These are phyloP conservation scores for Pseudopithomyces maydicus DNA, from an alignment of 2,329 filamentous ascomycete genomes.

Conservation along the genomic window DNA sequence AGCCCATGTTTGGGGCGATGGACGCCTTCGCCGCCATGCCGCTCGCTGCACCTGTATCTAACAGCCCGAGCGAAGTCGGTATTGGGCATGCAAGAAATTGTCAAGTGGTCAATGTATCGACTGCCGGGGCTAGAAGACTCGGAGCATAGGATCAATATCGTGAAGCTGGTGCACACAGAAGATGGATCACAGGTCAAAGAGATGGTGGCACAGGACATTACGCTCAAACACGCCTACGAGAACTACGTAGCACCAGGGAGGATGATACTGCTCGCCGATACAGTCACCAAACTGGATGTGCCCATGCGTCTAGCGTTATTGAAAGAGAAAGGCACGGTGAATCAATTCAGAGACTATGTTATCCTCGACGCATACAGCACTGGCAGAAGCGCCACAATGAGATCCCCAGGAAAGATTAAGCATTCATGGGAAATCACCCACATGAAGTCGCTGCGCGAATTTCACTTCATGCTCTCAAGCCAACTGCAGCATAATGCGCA, in stretches of 20 bases:
- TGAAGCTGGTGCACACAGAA: not conserved
- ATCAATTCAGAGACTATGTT: slow-evolving; percentile 14
- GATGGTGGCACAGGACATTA: slow-evolving; percentile 1
- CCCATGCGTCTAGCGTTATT: not conserved
- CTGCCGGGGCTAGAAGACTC: slow-evolving; percentile 12
- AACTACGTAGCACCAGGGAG: slow-evolving; percentile 25
- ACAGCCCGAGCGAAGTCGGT: slow-evolving; percentile 28
- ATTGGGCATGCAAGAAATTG: slow-evolving; percentile 32
- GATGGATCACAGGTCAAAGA: not conserved
- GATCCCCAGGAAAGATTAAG: not conserved
- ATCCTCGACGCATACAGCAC: slow-evolving; percentile 12
- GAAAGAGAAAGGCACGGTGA: not conserved
- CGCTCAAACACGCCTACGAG: slow-evolving; percentile 22
- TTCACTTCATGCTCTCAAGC: slow-evolving; percentile 20
- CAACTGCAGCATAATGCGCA: slow-evolving; percentile 12
- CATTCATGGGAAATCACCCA: slow-evolving; percentile 9
- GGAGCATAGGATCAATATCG: slow-evolving; percentile 26
- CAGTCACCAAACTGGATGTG: not conserved
- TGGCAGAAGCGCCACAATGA: not conserved
- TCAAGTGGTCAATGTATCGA: slow-evolving; percentile 21
- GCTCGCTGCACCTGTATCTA: slow-evolving; percentile 34
- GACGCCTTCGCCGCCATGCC: slow-evolving; percentile 18
- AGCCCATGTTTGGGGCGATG: slow-evolving; percentile 2
- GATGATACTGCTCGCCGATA: slow-evolving; percentile 19
- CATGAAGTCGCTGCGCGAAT: slow-evolving; percentile 21